These are phyloP conservation scores for Kluyveromyces sp. DNA, from an alignment of 1,139 yeast species.

Conservation along the genomic window DNA sequence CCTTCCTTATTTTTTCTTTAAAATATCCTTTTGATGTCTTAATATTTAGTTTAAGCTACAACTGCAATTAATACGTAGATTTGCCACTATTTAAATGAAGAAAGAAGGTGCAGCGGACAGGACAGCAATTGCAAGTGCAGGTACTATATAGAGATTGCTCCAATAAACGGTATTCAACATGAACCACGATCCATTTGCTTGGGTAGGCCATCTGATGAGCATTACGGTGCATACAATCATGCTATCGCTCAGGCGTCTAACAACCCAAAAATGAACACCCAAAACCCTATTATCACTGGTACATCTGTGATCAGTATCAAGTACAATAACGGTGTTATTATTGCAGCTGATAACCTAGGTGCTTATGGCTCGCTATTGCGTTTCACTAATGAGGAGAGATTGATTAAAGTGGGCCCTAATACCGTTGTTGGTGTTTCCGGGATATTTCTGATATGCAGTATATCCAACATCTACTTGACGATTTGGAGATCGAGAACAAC, in stretches of 20 bases:
- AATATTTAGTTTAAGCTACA: no score
- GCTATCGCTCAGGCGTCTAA: slow-evolving; percentile 57
- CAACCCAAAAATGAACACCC: slow-evolving; percentile 74
- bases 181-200: slow-evolving; percentile 91
- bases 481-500: slow-evolving; percentile 66
- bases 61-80: background rate
- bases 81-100: background rate
- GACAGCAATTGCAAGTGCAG: background rate
- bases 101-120: background rate
- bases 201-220: slow-evolving; percentile 86
- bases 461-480: slow-evolving; percentile 65
- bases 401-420: slow-evolving; percentile 72
- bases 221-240: slow-evolving; percentile 73
- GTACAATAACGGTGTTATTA: slow-evolving; percentile 79
- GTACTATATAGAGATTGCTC: no score
- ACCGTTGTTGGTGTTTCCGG: slow-evolving; percentile 94
- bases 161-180: slow-evolving; percentile 30
- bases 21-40: no score
- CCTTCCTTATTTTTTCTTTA: background rate
- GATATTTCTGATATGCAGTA: slow-evolving; percentile 93
- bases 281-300: slow-evolving; percentile 92
- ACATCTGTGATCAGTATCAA: slow-evolving; percentile 90
- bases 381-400: slow-evolving; percentile 76
- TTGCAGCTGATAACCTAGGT: slow-evolving; percentile 94
- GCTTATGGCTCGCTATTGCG: slow-evolving; percentile 90